Evolutionary conservation across 495 filamentous ascomycete genomes (phyloP).

Genomic region (Hypoxylon perforatum): DNA sequence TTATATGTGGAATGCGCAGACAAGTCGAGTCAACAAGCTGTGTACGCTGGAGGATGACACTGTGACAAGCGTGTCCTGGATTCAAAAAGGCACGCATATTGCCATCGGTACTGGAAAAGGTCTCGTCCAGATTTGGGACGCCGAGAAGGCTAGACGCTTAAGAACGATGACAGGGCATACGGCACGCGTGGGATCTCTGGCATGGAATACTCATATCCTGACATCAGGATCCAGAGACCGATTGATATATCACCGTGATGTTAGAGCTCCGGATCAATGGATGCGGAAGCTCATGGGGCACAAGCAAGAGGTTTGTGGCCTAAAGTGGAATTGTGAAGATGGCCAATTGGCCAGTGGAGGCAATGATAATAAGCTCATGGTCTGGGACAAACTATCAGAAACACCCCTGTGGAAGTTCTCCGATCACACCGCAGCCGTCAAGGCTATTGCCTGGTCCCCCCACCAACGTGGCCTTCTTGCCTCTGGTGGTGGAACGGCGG

Average conservation of each 20-base stretch:
- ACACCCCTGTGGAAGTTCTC: conserved; percentile 91
- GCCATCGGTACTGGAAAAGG: conserved; percentile 94
- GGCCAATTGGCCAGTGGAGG: conserved; percentile 95
- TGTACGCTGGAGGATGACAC: conserved; percentile 94
- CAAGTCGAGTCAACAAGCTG: conserved; percentile 87
- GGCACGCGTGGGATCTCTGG: conserved; percentile 86
- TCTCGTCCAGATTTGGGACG: conserved; percentile 97
- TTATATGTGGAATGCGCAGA: conserved; percentile 98
- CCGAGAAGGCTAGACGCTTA: conserved; percentile 81
- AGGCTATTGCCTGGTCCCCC: conserved; percentile 98
- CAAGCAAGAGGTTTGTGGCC: conserved; percentile 98
- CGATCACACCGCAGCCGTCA: conserved; percentile 94
- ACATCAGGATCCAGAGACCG: conserved; percentile 96
- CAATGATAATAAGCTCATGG: conserved; percentile 98
- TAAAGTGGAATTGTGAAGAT: conserved; percentile 96
- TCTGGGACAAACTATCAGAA: conserved; percentile 93
- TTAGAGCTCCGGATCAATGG: conserved; percentile 91
- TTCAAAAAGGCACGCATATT: conserved; percentile 93
- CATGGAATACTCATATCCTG: conserved; percentile 98
- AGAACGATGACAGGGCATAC: conserved; percentile 97
- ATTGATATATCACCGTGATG: conserved; percentile 92
- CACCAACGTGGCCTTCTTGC: conserved; percentile 93
- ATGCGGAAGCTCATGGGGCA: conserved; percentile 87
- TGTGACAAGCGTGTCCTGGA: conserved; percentile 97
- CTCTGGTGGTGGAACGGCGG: conserved; percentile 95